Conservation (phyloP, 1,284 basidiomycete species). For the Porogramme epimiltina region DNA sequence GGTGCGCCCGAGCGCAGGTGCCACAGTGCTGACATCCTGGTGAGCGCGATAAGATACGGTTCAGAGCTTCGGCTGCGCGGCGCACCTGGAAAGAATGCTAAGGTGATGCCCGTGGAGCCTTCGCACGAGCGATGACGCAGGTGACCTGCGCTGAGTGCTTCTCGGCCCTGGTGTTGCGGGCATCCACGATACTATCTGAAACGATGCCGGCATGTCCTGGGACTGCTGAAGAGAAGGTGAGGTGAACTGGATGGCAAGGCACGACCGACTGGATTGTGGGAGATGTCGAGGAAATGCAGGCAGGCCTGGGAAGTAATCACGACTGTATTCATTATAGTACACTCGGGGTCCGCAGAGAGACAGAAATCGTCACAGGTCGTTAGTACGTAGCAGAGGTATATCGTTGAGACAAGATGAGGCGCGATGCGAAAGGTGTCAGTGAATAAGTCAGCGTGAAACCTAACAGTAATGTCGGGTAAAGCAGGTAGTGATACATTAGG, state of each 20-base stretch:
- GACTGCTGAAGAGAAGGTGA: neutral
- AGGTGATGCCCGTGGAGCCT: too few species aligned
- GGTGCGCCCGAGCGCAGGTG: too few species aligned
- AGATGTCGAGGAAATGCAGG: neutral
- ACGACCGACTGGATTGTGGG: too few species aligned
- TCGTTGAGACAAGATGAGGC: neutral
- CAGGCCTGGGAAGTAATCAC: too few species aligned
- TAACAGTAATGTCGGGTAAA: neutral
- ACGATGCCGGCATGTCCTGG: neutral
- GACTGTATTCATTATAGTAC: conserved; percentile 9
- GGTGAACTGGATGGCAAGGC: too few species aligned
- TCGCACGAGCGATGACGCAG: too few species aligned
- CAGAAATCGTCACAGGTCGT: conserved; percentile 20
- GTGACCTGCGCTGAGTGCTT: too few species aligned
- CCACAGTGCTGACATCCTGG: neutral
- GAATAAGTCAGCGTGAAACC: conserved; percentile 19
- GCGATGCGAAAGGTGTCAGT: neutral
- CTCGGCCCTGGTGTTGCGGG: too few species aligned
- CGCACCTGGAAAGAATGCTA: neutral
- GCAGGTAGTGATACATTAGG: neutral
- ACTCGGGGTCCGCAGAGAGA: conserved; percentile 1
- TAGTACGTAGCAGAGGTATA: conserved; percentile 6
- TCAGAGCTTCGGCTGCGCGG: neutral
- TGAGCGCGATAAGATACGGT: neutral
- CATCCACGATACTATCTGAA: too few species aligned